Conservation (phyloP, 495 filamentous ascomycete species). For the Penicillium riverlandense region DNA sequence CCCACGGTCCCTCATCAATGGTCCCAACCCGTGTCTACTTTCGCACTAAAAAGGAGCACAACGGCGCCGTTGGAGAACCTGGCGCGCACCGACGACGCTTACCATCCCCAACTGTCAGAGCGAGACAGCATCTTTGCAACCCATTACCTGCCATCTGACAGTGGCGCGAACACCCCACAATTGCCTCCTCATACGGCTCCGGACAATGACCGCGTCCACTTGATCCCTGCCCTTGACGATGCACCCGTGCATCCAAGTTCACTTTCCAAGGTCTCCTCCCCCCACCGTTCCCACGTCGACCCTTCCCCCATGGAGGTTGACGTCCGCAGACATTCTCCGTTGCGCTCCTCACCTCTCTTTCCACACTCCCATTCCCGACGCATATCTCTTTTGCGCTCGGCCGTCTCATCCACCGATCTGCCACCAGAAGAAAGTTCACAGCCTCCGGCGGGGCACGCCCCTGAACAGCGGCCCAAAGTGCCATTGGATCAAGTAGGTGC, state of each 20-base stretch:
- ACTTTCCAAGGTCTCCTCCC: constrained; percentile 28
- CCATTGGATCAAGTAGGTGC: constrained; percentile 18
- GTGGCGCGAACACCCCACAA: constrained; percentile 40
- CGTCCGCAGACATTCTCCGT: constrained; percentile 31
- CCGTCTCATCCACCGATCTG: constrained; percentile 19
- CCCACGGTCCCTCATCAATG: constrained; percentile 29
- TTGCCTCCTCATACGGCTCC: constrained; percentile 31
- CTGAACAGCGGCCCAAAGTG: constrained; percentile 9
- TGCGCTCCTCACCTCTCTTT: constrained; percentile 25
- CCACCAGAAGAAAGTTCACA: constrained; percentile 14
- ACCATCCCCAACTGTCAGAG: constrained; percentile 50
- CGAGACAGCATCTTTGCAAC: constrained; percentile 60
- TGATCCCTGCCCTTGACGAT: constrained; percentile 26
- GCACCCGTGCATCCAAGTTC: constrained; percentile 27
- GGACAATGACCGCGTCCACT: constrained; percentile 23
- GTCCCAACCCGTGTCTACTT: constrained; percentile 22
- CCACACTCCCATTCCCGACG: constrained; percentile 19
- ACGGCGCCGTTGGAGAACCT: constrained; percentile 22
- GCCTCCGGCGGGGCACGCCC: constrained; percentile 2
- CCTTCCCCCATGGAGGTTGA: constrained; percentile 40
- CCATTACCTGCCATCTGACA: constrained; percentile 47
- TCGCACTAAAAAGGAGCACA: constrained; percentile 31
- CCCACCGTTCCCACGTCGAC: constrained; percentile 22
- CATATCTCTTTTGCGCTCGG: constrained; percentile 22
- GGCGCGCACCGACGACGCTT: constrained; percentile 18